Evolutionary conservation across 331 rosid genomes (phyloP), one percentile per base, ranked within the genome.

Genomic region (Malus hybrid): DNA sequence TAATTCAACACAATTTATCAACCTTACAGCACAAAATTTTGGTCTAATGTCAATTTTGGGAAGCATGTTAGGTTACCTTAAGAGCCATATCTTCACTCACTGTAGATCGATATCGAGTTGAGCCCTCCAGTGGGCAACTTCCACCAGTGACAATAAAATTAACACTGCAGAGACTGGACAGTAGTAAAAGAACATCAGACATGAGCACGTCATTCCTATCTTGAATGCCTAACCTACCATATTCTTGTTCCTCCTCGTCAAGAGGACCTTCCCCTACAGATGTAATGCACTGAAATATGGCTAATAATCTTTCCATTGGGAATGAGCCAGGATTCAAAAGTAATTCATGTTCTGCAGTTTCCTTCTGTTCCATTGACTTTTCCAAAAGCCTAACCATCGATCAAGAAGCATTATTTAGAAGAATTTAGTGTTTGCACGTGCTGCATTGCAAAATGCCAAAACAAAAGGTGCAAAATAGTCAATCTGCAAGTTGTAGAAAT

Each of bases 311-410:
- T 86, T 94, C 99, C 71, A 92, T 32, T 74, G 99, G 97, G 79
- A 92, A 94, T 69, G 93, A 85, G 85, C 99, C 99, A 12, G 99
- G 99, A 65, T 89, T 94, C 96, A 85, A 85, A 62, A 90, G 88
- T 71, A 77, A 67, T 71, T 94, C 97, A 78, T 90, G 91, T 82
- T 94, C 96, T 73, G 83, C 88, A 74, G 72, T 85, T 77, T 94
- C 97, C 78, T 94, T 92, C 85, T 82, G 80, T 80, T 90, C 96
- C 78, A 71, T 60, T 66, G 80, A 87, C 82, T 90, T 90, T 72
- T 81, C 85, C 18, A 89, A 84, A 57, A 91, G 66, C 88, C 97
- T 94, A 42, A 18, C 28, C 85, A 80, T 71, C 59, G 59, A 76
- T 74, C 59, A 66, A 76, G 75, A 77, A 65, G 46, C 77, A 76